These are phyloP conservation scores for Tranzscheliella williamsii DNA, from an alignment of 1,284 basidiomycete species.

Conservation along the genomic window DNA sequence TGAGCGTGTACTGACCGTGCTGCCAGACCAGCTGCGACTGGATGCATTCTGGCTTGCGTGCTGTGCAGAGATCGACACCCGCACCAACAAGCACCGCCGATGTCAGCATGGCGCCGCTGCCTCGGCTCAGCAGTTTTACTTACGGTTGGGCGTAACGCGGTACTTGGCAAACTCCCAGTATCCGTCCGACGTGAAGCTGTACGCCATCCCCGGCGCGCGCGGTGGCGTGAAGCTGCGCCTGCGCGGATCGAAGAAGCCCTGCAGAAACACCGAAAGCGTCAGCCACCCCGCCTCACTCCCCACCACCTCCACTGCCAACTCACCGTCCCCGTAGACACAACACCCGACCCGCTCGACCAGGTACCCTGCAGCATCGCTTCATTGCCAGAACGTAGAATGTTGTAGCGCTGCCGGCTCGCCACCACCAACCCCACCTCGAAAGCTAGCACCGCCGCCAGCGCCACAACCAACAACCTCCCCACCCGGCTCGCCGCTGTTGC, in stretches of 20 bases:
- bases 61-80: too few species aligned
- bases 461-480: too few species aligned
- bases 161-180: conserved; percentile 58
- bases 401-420: conserved; percentile 30
- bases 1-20: conserved; percentile 55
- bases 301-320: too few species aligned
- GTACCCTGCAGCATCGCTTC: conserved; percentile 46
- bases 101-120: too few species aligned
- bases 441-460: neutral
- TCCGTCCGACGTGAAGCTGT: conserved; percentile 59
- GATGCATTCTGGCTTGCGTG: conserved; percentile 50
- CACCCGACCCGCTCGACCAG: conserved; percentile 52
- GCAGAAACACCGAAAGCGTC: too few species aligned
- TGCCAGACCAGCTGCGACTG: conserved; percentile 57
- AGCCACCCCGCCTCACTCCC: too few species aligned
- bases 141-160: conserved; percentile 46
- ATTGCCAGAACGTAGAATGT: conserved; percentile 13
- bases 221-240: conserved; percentile 56
- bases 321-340: conserved; percentile 51
- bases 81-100: too few species aligned
- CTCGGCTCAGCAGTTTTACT: too few species aligned
- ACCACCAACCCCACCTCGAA: neutral
- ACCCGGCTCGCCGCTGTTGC: too few species aligned
- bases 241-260: conserved; percentile 55
- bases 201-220: conserved; percentile 46